phyloP scores from a whole-genome alignment of 1,284 basidiomycete genomes.

The Limonomyces culmigenus region DNA sequence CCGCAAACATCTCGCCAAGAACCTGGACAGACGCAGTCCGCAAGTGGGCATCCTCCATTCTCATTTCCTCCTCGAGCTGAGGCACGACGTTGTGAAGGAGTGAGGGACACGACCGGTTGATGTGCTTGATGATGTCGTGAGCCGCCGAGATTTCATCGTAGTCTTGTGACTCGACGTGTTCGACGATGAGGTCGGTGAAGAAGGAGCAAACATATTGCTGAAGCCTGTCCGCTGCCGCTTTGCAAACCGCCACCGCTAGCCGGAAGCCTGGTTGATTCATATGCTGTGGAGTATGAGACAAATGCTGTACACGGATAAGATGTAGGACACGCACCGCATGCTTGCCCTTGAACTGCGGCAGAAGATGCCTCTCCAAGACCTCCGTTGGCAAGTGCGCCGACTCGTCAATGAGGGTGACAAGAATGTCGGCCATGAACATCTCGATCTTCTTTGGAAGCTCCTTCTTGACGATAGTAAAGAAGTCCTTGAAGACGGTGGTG shows the following conservation, averaged over 20 bases:
- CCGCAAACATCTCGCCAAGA: conserved; percentile 82
- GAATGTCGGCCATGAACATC: conserved; percentile 76
- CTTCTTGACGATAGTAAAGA: conserved; percentile 67
- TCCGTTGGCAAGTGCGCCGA: conserved; percentile 55
- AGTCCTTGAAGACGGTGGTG: conserved; percentile 65
- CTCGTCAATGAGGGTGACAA: conserved; percentile 84
- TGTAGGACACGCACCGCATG: conserved; percentile 33
- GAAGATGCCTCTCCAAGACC: conserved; percentile 61
- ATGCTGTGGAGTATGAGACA: conserved; percentile 22
- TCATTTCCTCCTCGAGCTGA: conserved; percentile 82
- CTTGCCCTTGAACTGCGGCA: conserved; percentile 77
- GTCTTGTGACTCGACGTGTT: conserved; percentile 30
- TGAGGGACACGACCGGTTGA: conserved; percentile 68
- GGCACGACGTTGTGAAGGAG: conserved; percentile 85
- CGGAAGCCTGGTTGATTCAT: conserved; percentile 66
- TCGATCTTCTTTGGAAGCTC: conserved; percentile 84
- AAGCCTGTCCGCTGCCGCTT: conserved; percentile 67
- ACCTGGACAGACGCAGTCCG: conserved; percentile 70
- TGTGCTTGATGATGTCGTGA: conserved; percentile 75
- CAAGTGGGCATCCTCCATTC: conserved; percentile 57
- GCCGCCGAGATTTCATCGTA: conserved; percentile 53
- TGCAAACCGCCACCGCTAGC: conserved; percentile 83
- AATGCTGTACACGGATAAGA: neutral
- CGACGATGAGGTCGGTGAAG: conserved; percentile 76
- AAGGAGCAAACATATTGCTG: conserved; percentile 84